phyloP scores from a whole-genome alignment of 345 rosid species.

The Eutrema yunnanense region DNA sequence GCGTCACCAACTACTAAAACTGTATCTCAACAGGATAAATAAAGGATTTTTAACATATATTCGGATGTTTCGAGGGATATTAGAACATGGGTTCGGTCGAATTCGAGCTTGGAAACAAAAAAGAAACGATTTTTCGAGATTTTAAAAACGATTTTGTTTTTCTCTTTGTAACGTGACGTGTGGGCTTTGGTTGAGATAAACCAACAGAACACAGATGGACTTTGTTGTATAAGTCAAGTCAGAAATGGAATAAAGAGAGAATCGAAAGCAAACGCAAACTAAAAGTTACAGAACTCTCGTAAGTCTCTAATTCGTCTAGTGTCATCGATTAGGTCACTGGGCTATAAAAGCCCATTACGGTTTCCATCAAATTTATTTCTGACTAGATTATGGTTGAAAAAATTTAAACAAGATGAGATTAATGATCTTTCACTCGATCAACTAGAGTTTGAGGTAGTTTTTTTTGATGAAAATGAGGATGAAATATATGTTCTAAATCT shows the following conservation, averaged over 20 bases:
- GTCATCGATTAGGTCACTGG: neutral
- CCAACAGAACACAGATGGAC: neutral
- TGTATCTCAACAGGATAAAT: conserved; percentile 3
- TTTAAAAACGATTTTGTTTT: neutral
- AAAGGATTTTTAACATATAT: conserved; percentile 18
- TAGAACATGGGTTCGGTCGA: conserved; percentile 12
- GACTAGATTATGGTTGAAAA: no score
- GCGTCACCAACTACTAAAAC: neutral
- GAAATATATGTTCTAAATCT: no score
- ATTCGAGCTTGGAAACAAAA: conserved; percentile 2
- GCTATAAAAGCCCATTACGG: conserved; percentile 6
- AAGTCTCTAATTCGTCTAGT: neutral
- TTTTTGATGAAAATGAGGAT: no score
- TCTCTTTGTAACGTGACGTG: conserved; percentile 24
- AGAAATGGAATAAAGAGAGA: neutral
- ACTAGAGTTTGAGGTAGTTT: no score
- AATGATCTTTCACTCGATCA: no score
- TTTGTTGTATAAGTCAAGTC: neutral
- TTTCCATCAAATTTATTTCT: neutral
- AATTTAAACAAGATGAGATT: no score
- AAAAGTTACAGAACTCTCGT: neutral
- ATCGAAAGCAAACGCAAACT: neutral
- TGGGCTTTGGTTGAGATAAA: conserved; percentile 26
- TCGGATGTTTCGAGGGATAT: conserved; percentile 8
- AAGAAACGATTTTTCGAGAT: neutral